Evolutionary conservation across 106 monocot species (phyloP).

Genomic region (Dendrobium huoshanense): DNA sequence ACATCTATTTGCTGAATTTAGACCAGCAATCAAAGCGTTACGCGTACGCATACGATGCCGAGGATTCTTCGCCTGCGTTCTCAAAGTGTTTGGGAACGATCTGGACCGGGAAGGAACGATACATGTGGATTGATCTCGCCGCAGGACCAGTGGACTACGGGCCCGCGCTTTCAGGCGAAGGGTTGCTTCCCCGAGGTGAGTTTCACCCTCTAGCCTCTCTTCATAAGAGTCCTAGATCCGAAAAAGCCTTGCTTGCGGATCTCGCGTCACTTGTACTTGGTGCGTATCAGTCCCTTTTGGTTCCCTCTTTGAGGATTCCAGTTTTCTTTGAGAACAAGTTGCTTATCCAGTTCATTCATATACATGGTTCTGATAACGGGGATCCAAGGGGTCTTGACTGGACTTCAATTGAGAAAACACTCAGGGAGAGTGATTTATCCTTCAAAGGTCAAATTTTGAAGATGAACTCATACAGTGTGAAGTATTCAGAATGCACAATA

Average conservation of each 20-base stretch:
- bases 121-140: conserved; percentile 81
- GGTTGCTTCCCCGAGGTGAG: conserved; percentile 76
- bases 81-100: conserved; percentile 67
- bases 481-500: conserved; percentile 59
- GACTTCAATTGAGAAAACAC: conserved; percentile 38
- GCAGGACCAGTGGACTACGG: conserved; percentile 91
- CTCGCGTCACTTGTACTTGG: conserved; percentile 59
- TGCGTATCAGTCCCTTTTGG: conserved; percentile 63
- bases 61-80: conserved; percentile 38
- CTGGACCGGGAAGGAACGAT: conserved; percentile 57
- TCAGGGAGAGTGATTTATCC: conserved; percentile 40
- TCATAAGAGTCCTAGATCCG: conserved; percentile 49
- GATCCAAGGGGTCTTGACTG: conserved; percentile 49
- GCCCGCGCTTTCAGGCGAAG: conserved; percentile 80
- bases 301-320: conserved; percentile 72
- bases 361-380: conserved; percentile 38
- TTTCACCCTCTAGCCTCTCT: conserved; percentile 75
- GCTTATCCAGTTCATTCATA: conserved; percentile 57
- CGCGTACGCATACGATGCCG: conserved; percentile 50
- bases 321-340: conserved; percentile 51
- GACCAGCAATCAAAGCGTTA: conserved; percentile 44
- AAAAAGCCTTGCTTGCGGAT: conserved; percentile 51
- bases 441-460: conserved; percentile 48
- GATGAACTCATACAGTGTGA: conserved; percentile 37
- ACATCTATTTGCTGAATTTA: conserved; percentile 65